Evolutionary conservation across 768 basidiomycete species (phyloP).

Genomic region (Leucosporidium scottii): DNA sequence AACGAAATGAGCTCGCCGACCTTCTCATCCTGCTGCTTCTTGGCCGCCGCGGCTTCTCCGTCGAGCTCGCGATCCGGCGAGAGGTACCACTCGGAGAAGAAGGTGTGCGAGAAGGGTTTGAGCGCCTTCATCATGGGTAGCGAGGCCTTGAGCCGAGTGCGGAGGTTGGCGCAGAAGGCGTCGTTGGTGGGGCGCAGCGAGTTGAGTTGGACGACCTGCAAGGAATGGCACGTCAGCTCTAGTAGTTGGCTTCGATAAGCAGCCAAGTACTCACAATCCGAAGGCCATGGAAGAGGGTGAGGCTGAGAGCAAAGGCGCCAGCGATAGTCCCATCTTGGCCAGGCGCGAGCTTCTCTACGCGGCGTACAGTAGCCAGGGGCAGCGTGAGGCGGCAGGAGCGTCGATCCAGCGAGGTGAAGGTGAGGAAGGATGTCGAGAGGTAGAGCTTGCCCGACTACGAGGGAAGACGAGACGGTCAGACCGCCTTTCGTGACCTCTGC

Average conservation of each 20-base stretch:
- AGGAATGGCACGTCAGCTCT: neutral
- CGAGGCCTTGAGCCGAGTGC: slow-evolving; percentile 81
- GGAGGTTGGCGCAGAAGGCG: slow-evolving; percentile 76
- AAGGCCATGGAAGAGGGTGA: slow-evolving; percentile 88
- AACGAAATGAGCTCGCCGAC: slow-evolving; percentile 36
- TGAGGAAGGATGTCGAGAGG: slow-evolving; percentile 79
- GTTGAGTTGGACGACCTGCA: slow-evolving; percentile 73
- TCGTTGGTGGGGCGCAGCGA: slow-evolving; percentile 79
- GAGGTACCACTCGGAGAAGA: slow-evolving; percentile 73
- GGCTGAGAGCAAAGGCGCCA: slow-evolving; percentile 90
- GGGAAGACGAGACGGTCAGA: neutral
- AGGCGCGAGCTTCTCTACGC: slow-evolving; percentile 89
- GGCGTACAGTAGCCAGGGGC: slow-evolving; percentile 81
- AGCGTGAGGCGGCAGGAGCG: slow-evolving; percentile 87
- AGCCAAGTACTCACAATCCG: slow-evolving; percentile 59
- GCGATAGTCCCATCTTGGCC: slow-evolving; percentile 50
- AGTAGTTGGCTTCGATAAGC: neutral
- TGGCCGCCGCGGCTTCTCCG: slow-evolving; percentile 2
- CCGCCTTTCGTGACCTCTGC: neutral
- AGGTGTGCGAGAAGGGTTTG: slow-evolving; percentile 81
- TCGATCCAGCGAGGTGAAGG: slow-evolving; percentile 82
- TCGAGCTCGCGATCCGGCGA: slow-evolving; percentile 20
- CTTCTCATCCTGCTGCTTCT: slow-evolving; percentile 13
- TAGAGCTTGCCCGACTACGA: slow-evolving; percentile 82
- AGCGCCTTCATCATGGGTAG: slow-evolving; percentile 88